Percentiles rank a stretch among this genome's conserved stretches.
phyloP scores from a whole-genome alignment of 2,329 filamentous ascomycete genomes.

The Verticillium isaacii region DNA sequence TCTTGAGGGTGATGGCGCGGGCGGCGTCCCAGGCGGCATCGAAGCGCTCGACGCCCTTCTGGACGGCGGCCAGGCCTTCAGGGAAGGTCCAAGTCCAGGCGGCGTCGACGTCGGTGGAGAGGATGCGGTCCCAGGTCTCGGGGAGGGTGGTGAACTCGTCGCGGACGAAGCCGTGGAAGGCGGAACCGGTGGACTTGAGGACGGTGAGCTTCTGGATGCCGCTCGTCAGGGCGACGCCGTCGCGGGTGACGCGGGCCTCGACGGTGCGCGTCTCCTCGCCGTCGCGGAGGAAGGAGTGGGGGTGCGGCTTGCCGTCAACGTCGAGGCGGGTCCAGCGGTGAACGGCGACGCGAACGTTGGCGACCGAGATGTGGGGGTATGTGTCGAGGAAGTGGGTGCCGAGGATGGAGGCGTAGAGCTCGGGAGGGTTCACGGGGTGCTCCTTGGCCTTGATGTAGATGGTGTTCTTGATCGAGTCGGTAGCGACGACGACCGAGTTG shows the following conservation, averaged over 20 bases:
- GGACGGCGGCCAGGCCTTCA: slow-evolving; percentile 60
- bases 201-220: slow-evolving; percentile 79
- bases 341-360: slow-evolving; percentile 75
- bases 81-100: slow-evolving; percentile 82
- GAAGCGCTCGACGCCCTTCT: slow-evolving; percentile 61
- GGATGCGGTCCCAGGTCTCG: slow-evolving; percentile 91
- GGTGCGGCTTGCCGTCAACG: slow-evolving; percentile 83
- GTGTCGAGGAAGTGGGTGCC: slow-evolving; percentile 83
- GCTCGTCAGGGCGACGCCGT: slow-evolving; percentile 71
- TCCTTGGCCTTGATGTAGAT: slow-evolving; percentile 94
- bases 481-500: slow-evolving; percentile 92
- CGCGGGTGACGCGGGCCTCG: slow-evolving; percentile 63
- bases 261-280: slow-evolving; percentile 83
- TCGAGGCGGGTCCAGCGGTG: slow-evolving; percentile 90
- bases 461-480: slow-evolving; percentile 97
- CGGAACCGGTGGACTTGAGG: slow-evolving; percentile 92
- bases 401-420: slow-evolving; percentile 82
- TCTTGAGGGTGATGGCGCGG: slow-evolving; percentile 81
- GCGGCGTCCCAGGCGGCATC: slow-evolving; percentile 74
- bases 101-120: slow-evolving; percentile 88
- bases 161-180: slow-evolving; percentile 89
- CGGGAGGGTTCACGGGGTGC: slow-evolving; percentile 85
- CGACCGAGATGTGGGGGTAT: slow-evolving; percentile 82
- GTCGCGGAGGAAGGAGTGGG: slow-evolving; percentile 91
- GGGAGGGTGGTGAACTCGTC: slow-evolving; percentile 90